Evolutionary conservation across 2,329 filamentous ascomycete genomes (phyloP).

Genomic region (Fusarium albosuccineum): DNA sequence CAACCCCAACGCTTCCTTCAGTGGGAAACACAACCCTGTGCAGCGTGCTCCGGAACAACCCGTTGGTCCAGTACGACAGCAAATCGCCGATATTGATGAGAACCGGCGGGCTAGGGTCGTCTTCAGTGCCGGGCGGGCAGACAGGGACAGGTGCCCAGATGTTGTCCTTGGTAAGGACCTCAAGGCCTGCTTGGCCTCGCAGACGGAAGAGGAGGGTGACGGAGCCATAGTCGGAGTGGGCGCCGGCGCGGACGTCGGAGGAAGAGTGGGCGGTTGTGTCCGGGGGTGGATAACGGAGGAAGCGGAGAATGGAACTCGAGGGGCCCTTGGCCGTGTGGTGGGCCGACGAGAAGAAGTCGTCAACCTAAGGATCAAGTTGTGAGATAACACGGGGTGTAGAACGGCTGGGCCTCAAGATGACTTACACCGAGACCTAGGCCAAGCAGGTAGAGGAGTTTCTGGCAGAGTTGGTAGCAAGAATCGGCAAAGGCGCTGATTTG

Average conservation of each 20-base stretch:
- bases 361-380: constrained; percentile 50
- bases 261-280: constrained; percentile 57
- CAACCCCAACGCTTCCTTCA: constrained; percentile 40
- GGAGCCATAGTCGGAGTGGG: constrained; percentile 88
- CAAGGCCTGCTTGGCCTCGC: constrained; percentile 85
- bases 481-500: constrained; percentile 76
- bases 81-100: constrained; percentile 81
- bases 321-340: constrained; percentile 60
- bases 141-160: constrained; percentile 76
- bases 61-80: constrained; percentile 89
- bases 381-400: constrained; percentile 9
- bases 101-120: constrained; percentile 76
- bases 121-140: constrained; percentile 69
- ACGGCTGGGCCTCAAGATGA: constrained; percentile 15
- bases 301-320: constrained; percentile 73
- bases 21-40: constrained; percentile 84
- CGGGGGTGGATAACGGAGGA: constrained; percentile 78
- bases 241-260: constrained; percentile 84
- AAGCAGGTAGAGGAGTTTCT: constrained; percentile 80
- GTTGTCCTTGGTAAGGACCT: constrained; percentile 75
- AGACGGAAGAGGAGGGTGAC: constrained; percentile 87
- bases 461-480: constrained; percentile 79
- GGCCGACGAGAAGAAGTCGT: constrained; percentile 67
- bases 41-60: constrained; percentile 86
- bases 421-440: constrained; percentile 79